Conservation (phyloP, 208 protist species). For the Leishmania amazonensis region DNA sequence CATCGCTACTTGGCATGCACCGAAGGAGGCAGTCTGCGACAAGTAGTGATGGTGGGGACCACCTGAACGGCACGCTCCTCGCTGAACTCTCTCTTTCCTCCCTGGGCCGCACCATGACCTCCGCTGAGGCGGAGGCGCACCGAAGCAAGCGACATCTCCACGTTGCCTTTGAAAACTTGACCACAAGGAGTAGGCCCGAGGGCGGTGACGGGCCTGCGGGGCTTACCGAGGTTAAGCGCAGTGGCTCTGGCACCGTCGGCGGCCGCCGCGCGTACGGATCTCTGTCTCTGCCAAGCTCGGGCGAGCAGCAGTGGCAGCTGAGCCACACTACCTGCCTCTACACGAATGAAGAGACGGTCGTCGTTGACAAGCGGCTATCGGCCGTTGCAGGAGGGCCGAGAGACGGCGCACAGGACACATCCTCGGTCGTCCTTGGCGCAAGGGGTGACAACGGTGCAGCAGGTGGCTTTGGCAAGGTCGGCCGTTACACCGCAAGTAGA, state of each 20-base stretch:
- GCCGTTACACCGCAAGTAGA: background rate
- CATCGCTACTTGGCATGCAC: background rate
- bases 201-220: background rate
- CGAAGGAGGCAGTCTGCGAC: background rate
- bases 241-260: background rate
- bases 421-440: background rate
- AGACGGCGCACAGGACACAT: too few relatives aligned
- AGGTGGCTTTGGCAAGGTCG: background rate
- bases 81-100: slow-evolving; percentile 11
- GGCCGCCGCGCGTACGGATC: background rate
- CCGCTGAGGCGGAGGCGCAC: slow-evolving; percentile 9
- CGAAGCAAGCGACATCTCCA: slow-evolving; percentile 5
- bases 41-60: background rate
- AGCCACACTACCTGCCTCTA: slow-evolving; percentile 2
- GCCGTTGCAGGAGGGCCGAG: background rate
- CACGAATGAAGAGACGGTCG: background rate
- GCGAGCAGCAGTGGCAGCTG: background rate
- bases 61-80: background rate
- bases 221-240: background rate
- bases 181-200: background rate
- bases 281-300: background rate
- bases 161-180: background rate
- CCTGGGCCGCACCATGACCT: slow-evolving; percentile 19
- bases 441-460: background rate
- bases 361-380: background rate